Evolutionary conservation across 306 rosid species (phyloP), one percentile per base, ranked within the genome.

Genomic region (peach (Prunus persica)): DNA sequence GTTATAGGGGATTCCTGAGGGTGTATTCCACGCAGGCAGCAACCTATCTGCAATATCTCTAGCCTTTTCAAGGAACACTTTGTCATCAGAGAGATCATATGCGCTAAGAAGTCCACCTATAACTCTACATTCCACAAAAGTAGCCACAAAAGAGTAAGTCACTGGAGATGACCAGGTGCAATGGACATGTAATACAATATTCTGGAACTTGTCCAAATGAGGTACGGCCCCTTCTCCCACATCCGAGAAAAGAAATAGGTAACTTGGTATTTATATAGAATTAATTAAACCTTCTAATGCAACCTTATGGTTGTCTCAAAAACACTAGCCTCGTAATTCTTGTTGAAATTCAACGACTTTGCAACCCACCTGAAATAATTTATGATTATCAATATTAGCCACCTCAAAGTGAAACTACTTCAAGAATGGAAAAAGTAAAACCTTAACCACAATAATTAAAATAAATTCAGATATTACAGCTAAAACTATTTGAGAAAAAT

Each of bases 261-360:
- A 67, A 55, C 76, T 65, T 19, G 65, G 45, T 63, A 5, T 43
- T 12, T 74, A 50, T 30, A 20, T 24, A 81, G 78, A 81, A 78
- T 67, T 77, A 71, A 82, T 73, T 89, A 87, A 86, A 89, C 93
- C 90, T 89, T 86, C 86, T 79, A 88, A 78, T 73, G 84, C 89
- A 84, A 89, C 93, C 93, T 89, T 82, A 89, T 86, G 93, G 86
- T 89, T 89, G 93, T 89, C 90, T 89, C 93, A 57, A 89, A 89
- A 73, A 89, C 93, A 75, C 93, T 89, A 69, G 88, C 88, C 81
- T 87, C 89, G 4, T 74, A 68, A 71, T 84, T 71, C 89, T 84
- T 84, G 82, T 81, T 61, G 78, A 86, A 87, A 79, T 76, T 32
- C 68, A 89, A 81, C 24, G 89, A 86, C 46, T 74, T 22, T 55